Percentiles rank a stretch among this genome's conserved stretches.
These are phyloP conservation scores for Craterostigma plantagineum DNA, from an alignment of 257 asterid species.

Conservation along the genomic window DNA sequence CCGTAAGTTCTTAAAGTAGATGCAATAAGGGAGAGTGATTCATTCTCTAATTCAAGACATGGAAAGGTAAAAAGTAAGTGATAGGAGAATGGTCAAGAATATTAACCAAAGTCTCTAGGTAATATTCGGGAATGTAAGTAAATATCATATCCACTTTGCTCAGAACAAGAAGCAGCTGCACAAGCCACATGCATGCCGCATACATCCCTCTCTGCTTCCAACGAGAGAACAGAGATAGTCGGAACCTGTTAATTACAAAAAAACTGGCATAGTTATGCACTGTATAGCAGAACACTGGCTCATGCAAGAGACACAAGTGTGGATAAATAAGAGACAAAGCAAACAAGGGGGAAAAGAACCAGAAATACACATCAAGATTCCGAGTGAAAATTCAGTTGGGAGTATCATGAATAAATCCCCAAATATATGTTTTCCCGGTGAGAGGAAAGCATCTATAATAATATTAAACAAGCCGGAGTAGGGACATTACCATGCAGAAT, in stretches of 20 bases:
- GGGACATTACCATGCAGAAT: constrained; percentile 69
- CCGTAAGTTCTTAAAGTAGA: constrained; percentile 1
- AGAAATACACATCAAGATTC: too few relatives aligned
- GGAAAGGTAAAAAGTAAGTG: background rate
- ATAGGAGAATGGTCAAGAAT: constrained; percentile 3
- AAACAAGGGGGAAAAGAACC: too few relatives aligned
- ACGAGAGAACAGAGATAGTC: constrained; percentile 62
- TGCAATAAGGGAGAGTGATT: background rate
- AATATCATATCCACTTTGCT: constrained; percentile 70
- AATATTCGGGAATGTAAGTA: constrained; percentile 73
- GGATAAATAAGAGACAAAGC: background rate
- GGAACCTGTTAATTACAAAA: constrained; percentile 45
- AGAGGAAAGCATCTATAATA: background rate
- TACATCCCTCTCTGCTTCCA: constrained; percentile 98
- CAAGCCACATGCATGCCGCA: constrained; percentile 89
- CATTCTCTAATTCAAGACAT: too few relatives aligned
- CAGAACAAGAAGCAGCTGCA: constrained; percentile 68
- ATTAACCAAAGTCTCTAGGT: constrained; percentile 79
- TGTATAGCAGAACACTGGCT: background rate
- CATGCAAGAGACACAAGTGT: background rate
- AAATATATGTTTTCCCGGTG: background rate
- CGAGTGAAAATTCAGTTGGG: too few relatives aligned
- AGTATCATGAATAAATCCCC: too few relatives aligned
- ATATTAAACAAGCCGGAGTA: constrained; percentile 1
- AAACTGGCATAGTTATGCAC: constrained; percentile 7